phyloP scores from a whole-genome alignment of 169 alveolate genomes.

The Eimeria praecox region DNA sequence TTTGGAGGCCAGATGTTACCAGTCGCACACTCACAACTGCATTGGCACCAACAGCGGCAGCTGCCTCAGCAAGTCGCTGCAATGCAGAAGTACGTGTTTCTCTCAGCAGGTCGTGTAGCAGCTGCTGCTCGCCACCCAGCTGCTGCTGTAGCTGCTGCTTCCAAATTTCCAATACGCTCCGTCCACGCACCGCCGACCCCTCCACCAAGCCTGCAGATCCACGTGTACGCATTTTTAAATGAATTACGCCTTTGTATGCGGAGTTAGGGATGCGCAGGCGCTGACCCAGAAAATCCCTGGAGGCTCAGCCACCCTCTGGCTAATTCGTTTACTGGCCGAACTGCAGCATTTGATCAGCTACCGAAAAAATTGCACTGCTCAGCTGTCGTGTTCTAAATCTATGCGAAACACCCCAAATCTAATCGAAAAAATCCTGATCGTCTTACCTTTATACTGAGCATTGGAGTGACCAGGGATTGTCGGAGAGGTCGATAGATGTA shows the following conservation, averaged over 20 bases:
- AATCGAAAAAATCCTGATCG: neutral
- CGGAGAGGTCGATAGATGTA: conserved; percentile 53
- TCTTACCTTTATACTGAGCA: conserved; percentile 51
- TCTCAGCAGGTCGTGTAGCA: conserved; percentile 59
- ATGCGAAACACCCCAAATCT: neutral
- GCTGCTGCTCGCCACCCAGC: conserved; percentile 65
- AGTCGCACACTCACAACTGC: conserved; percentile 73
- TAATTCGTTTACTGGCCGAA: neutral
- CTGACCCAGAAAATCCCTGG: neutral
- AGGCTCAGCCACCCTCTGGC: neutral
- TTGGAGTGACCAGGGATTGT: conserved; percentile 57
- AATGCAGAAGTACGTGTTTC: conserved; percentile 71
- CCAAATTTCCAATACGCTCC: conserved; percentile 63
- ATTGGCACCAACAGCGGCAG: conserved; percentile 63
- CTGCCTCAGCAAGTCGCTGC: conserved; percentile 71
- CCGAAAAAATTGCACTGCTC: neutral
- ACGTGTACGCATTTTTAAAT: neutral
- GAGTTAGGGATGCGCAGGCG: neutral
- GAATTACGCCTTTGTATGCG: neutral
- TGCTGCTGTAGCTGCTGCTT: conserved; percentile 74
- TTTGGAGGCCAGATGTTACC: conserved; percentile 63
- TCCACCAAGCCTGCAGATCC: conserved; percentile 52
- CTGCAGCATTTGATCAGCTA: neutral
- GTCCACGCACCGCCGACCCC: conserved; percentile 69
- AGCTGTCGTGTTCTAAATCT: neutral